Evolutionary conservation across 768 basidiomycete species (phyloP).

Genomic region (Boletus bicolor): DNA sequence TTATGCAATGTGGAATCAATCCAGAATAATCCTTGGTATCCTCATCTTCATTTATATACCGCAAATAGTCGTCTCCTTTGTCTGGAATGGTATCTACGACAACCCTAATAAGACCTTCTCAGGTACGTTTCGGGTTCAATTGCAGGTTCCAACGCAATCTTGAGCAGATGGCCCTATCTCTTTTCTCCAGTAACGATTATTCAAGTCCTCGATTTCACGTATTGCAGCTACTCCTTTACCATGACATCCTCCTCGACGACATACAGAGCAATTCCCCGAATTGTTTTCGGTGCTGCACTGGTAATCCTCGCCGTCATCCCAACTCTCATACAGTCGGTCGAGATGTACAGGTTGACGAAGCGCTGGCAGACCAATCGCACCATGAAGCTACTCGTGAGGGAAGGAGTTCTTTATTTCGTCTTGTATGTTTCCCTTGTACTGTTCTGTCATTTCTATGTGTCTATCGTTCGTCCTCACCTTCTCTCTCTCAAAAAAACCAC

Average conservation of each 20-base stretch:
- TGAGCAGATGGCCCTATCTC: not conserved
- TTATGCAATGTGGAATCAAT: conserved; percentile 14
- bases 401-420: conserved; percentile 16
- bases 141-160: not conserved
- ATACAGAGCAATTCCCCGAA: conserved; percentile 8
- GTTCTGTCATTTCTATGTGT: not conserved
- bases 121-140: not conserved
- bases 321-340: not conserved
- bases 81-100: not conserved
- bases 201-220: not conserved
- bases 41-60: conserved; percentile 1
- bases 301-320: conserved; percentile 1
- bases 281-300: conserved; percentile 2
- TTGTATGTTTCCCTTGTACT: conserved; percentile 2
- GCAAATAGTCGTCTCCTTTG: not conserved
- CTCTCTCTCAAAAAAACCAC: not conserved
- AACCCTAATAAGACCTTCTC: not conserved
- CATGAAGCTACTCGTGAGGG: conserved; percentile 5
- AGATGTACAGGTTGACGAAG: conserved; percentile 6
- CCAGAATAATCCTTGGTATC: conserved; percentile 3
- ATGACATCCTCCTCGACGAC: not conserved
- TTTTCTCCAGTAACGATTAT: not conserved
- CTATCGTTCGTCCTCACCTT: not conserved
- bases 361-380: conserved; percentile 2
- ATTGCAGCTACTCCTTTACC: not conserved